Conservation (phyloP, 108 stramenopile species). For the Stephanodiscus triporus region DNA sequence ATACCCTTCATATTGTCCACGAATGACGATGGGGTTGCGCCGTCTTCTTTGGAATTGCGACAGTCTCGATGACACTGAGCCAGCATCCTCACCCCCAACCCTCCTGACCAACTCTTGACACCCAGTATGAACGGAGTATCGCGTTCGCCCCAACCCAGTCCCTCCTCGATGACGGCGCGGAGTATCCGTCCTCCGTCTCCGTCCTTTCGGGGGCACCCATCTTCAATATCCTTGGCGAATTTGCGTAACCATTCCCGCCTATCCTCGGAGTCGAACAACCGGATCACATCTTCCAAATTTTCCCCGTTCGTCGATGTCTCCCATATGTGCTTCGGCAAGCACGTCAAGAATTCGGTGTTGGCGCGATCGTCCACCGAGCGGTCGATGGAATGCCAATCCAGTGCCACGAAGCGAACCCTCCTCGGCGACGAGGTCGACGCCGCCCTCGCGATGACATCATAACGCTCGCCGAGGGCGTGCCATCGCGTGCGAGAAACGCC, state of each 20-base stretch:
- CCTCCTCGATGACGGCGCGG: slow-evolving; percentile 2
- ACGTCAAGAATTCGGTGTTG: slow-evolving; percentile 1
- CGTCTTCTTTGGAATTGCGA: neutral
- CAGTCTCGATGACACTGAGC: neutral
- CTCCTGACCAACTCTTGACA: slow-evolving; percentile 2
- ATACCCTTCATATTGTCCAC: neutral
- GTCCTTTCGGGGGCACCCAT: neutral
- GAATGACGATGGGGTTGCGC: neutral
- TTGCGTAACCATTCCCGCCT: neutral
- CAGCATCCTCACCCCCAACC: neutral
- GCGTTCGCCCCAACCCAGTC: slow-evolving; percentile 1
- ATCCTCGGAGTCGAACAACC: neutral
- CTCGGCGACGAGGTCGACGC: neutral
- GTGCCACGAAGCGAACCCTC: neutral
- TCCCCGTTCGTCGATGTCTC: too few species aligned
- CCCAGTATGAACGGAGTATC: slow-evolving; percentile 3
- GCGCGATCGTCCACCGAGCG: neutral
- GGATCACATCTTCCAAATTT: neutral
- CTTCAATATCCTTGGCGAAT: neutral
- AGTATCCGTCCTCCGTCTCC: neutral
- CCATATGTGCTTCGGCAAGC: neutral
- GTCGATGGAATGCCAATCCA: neutral
- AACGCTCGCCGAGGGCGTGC: neutral
- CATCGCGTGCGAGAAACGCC: slow-evolving; percentile 1
- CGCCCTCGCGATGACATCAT: neutral